These are phyloP conservation scores for Aspergillus vadensis DNA, from an alignment of 2,329 filamentous ascomycete species.

Conservation along the genomic window DNA sequence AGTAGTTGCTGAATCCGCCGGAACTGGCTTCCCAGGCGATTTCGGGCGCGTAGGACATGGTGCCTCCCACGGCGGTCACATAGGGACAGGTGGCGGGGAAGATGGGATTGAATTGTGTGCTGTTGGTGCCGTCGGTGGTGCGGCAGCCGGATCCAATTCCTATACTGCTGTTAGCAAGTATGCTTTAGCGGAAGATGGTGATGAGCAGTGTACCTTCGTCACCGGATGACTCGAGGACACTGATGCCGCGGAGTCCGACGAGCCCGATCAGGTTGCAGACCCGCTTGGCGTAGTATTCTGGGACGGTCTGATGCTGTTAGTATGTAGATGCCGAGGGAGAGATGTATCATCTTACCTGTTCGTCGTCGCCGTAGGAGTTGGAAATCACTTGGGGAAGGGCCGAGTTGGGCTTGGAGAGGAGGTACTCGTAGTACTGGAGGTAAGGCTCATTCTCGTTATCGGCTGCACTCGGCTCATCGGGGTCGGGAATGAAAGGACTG, in stretches of 20 bases:
- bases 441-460: constrained; percentile 69
- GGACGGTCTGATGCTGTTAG: constrained; percentile 52
- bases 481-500: constrained; percentile 54
- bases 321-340: rapidly evolving
- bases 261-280: constrained; percentile 67
- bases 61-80: constrained; percentile 67
- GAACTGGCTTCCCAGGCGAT: constrained; percentile 48
- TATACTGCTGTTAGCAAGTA: neutral
- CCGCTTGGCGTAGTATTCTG: constrained; percentile 60
- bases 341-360: constrained; percentile 37
- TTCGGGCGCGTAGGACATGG: constrained; percentile 52
- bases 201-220: constrained; percentile 42
- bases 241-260: constrained; percentile 65
- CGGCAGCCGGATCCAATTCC: constrained; percentile 59
- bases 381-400: constrained; percentile 63
- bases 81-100: constrained; percentile 71
- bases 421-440: constrained; percentile 62
- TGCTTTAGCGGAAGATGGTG: no score
- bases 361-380: constrained; percentile 68
- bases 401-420: constrained; percentile 52
- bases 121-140: constrained; percentile 48
- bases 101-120: constrained; percentile 58
- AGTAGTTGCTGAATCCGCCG: constrained; percentile 57
- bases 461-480: constrained; percentile 32
- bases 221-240: constrained; percentile 63